Evolutionary conservation across 352 stramenopile species (phyloP).

Genomic region (Phytophthora idaei): DNA sequence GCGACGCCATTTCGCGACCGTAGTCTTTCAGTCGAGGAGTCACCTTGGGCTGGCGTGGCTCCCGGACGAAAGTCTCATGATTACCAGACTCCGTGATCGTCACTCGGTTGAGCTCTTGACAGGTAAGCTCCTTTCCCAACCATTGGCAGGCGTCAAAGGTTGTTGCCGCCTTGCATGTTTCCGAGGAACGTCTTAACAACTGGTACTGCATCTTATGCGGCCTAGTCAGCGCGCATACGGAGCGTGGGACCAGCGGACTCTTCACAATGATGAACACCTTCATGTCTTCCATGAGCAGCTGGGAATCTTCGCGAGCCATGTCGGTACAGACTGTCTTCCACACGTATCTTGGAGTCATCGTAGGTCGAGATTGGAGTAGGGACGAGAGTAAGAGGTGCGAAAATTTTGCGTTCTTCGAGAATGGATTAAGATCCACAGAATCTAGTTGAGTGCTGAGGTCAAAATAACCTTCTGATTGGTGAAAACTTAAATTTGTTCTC

Average conservation of each 20-base stretch:
- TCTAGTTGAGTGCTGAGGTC: no score
- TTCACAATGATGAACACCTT: no score
- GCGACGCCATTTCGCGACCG: neutral
- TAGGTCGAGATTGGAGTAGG: no score
- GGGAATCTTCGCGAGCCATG: neutral
- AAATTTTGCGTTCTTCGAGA: no score
- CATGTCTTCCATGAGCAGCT: neutral
- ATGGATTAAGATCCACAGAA: no score
- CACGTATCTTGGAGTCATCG: no score
- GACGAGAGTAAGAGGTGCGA: no score
- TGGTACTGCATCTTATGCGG: neutral
- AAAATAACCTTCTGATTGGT: no score
- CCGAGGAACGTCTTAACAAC: neutral
- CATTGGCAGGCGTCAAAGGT: constrained; percentile 1
- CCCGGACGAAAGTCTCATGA: neutral
- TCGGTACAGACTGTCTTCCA: neutral
- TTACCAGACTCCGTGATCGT: neutral
- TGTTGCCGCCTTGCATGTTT: constrained; percentile 2
- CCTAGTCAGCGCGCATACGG: no score
- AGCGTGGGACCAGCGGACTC: no score
- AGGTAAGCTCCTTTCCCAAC: neutral
- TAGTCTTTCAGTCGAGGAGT: constrained; percentile 2
- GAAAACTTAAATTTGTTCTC: no score
- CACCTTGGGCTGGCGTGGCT: neutral
- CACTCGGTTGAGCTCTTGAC: constrained; percentile 2